These are phyloP conservation scores for Coccomyxa sp. DNA, from an alignment of 139 green algal genomes.

Conservation along the genomic window DNA sequence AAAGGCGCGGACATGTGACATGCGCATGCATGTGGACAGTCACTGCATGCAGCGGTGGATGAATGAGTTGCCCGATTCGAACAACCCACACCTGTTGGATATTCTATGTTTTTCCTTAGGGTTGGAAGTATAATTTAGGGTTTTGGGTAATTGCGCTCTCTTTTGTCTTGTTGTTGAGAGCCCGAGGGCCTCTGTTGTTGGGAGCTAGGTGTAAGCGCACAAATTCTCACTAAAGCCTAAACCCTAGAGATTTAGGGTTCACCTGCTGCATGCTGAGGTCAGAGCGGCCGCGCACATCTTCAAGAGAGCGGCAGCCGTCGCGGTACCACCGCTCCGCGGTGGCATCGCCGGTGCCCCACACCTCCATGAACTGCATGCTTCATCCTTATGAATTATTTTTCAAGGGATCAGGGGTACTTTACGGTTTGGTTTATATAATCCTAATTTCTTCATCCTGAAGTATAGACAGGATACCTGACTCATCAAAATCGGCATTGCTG, in stretches of 20 bases:
- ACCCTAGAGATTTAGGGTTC: background rate
- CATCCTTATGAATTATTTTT: background rate
- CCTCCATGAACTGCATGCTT: conserved; percentile 14
- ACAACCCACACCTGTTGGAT: background rate
- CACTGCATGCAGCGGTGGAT: background rate
- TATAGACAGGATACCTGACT: too few relatives aligned
- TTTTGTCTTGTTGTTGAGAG: too few relatives aligned
- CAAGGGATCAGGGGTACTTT: too few relatives aligned
- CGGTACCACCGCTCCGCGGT: conserved; percentile 19
- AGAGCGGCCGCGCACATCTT: conserved; percentile 13
- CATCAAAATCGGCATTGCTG: too few relatives aligned
- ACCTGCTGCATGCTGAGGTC: conserved; percentile 14
- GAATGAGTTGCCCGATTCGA: too few relatives aligned
- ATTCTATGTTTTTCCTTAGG: background rate
- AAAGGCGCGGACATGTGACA: conserved; percentile 7
- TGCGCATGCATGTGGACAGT: background rate
- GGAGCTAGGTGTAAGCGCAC: too few relatives aligned
- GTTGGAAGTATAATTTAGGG: background rate
- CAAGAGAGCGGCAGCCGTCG: conserved; percentile 10
- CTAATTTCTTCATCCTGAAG: too few relatives aligned
- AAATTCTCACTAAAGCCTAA: too few relatives aligned
- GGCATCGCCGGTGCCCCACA: conserved; percentile 20
- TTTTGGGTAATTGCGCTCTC: too few relatives aligned
- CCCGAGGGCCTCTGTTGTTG: too few relatives aligned
- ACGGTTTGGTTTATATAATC: too few relatives aligned